Evolutionary conservation across 768 basidiomycete genomes (phyloP).

Genomic region (Inosperma sp.): DNA sequence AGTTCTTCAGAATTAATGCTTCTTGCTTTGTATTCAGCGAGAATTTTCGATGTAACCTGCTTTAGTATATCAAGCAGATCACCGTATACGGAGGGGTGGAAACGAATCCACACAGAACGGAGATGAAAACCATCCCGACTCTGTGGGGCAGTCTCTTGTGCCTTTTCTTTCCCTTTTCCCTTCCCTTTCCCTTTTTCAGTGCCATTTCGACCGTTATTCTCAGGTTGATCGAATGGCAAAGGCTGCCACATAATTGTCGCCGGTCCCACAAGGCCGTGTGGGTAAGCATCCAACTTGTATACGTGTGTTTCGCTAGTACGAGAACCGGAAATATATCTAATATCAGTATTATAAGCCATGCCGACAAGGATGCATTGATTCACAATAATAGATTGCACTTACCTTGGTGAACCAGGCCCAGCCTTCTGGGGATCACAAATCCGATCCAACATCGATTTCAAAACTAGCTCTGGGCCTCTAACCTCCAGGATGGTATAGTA

Average conservation of each 20-base stretch:
- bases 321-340: constrained; percentile 62
- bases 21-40: constrained; percentile 14
- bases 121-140: constrained; percentile 10
- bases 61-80: constrained; percentile 52
- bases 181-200: constrained; percentile 11
- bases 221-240: constrained; percentile 15
- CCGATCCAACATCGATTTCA: constrained; percentile 47
- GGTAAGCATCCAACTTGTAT: constrained; percentile 62
- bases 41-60: constrained; percentile 43
- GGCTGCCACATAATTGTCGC: constrained; percentile 72
- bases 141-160: not conserved
- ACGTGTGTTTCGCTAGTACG: constrained; percentile 62
- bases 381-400: too few relatives aligned
- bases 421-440: constrained; percentile 64
- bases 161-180: constrained; percentile 13
- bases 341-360: too few relatives aligned
- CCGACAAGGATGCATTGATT: too few relatives aligned
- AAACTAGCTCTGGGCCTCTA: constrained; percentile 51
- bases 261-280: constrained; percentile 67
- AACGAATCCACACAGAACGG: constrained; percentile 67
- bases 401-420: constrained; percentile 62
- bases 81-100: constrained; percentile 71
- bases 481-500: constrained; percentile 78
- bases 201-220: constrained; percentile 5
- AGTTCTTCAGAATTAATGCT: constrained; percentile 23